Percentiles rank a stretch among this genome's conserved stretches.
phyloP scores from a whole-genome alignment of 305 asterid genomes.

The Ruellia speciosa region DNA sequence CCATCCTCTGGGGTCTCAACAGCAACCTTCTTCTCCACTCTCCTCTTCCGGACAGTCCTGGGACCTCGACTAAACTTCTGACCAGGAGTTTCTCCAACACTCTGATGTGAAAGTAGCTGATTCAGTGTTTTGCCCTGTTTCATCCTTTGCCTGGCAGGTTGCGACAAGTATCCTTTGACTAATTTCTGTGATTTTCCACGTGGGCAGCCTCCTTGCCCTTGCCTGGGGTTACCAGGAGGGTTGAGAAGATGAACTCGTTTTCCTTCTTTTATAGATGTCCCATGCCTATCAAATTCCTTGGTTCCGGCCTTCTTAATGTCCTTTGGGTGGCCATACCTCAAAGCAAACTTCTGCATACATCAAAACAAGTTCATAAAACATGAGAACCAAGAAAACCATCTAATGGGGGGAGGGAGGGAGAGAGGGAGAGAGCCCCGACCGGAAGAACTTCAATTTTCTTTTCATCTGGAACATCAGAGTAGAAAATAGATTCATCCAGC shows the following conservation, averaged over 20 bases:
- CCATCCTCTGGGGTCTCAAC: conserved; percentile 30
- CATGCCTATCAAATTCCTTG: conserved; percentile 33
- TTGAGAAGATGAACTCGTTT: conserved; percentile 25
- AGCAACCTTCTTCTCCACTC: conserved; percentile 38
- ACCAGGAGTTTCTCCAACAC: conserved; percentile 43
- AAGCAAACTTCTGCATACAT: conserved; percentile 33
- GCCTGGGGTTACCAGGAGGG: conserved; percentile 36
- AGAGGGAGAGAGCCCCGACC: conserved; percentile 44
- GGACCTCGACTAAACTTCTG: conserved; percentile 74
- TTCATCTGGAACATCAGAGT: conserved; percentile 39
- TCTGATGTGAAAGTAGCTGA: conserved; percentile 53
- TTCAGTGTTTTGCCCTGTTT: conserved; percentile 42
- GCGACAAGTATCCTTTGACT: conserved; percentile 26
- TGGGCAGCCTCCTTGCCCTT: conserved; percentile 41
- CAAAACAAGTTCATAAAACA: conserved; percentile 2
- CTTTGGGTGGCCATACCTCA: conserved; percentile 29
- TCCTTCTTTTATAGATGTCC: conserved; percentile 27
- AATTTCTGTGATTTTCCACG: conserved; percentile 51
- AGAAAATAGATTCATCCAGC: conserved; percentile 65
- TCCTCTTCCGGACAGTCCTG: conserved; percentile 67
- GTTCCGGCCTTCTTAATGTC: conserved; percentile 29
- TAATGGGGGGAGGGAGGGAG: conserved; percentile 13
- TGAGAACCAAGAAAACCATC: neutral
- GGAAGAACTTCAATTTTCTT: conserved; percentile 48
- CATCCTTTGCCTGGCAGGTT: conserved; percentile 30